Evolutionary conservation across 1,284 basidiomycete genomes (phyloP).

Genomic region (Exobasidium cylindrosporum): DNA sequence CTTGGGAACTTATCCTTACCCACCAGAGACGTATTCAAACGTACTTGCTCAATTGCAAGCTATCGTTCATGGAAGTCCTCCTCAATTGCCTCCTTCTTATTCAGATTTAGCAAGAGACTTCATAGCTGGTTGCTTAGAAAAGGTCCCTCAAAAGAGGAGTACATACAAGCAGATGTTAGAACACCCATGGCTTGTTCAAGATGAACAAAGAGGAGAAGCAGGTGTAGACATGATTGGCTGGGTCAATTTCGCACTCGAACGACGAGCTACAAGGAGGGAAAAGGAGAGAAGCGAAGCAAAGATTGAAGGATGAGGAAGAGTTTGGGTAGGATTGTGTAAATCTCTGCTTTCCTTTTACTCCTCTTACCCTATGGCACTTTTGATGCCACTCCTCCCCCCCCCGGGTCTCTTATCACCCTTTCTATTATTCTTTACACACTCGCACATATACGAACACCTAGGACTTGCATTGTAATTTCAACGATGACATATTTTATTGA

Average conservation of each 20-base stretch:
- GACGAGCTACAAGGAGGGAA: neutral
- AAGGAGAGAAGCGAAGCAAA: slow-evolving; percentile 6
- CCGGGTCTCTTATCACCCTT: too few species aligned
- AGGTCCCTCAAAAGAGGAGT: slow-evolving; percentile 66
- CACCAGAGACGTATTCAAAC: slow-evolving; percentile 95
- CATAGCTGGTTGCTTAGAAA: slow-evolving; percentile 50
- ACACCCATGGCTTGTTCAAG: slow-evolving; percentile 68
- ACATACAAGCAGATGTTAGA: slow-evolving; percentile 79
- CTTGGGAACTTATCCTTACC: slow-evolving; percentile 89
- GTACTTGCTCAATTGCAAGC: slow-evolving; percentile 94
- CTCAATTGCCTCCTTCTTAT: slow-evolving; percentile 66
- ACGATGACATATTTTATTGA: too few species aligned
- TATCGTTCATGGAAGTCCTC: slow-evolving; percentile 90
- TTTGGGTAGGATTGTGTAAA: too few species aligned
- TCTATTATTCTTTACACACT: too few species aligned
- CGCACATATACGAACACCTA: too few species aligned
- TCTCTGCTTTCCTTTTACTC: too few species aligned
- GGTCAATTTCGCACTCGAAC: slow-evolving; percentile 36
- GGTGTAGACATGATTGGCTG: slow-evolving; percentile 56
- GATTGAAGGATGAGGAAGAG: too few species aligned
- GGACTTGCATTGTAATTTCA: too few species aligned
- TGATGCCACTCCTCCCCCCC: too few species aligned
- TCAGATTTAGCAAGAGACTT: slow-evolving; percentile 52
- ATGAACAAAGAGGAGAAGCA: slow-evolving; percentile 33
- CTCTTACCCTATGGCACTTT: too few species aligned